A percentile compares a stretch with the other conserved stretches of the same genome.
phyloP scores from a whole-genome alignment of 768 basidiomycete genomes.

The Leccinum subtestaceum region DNA sequence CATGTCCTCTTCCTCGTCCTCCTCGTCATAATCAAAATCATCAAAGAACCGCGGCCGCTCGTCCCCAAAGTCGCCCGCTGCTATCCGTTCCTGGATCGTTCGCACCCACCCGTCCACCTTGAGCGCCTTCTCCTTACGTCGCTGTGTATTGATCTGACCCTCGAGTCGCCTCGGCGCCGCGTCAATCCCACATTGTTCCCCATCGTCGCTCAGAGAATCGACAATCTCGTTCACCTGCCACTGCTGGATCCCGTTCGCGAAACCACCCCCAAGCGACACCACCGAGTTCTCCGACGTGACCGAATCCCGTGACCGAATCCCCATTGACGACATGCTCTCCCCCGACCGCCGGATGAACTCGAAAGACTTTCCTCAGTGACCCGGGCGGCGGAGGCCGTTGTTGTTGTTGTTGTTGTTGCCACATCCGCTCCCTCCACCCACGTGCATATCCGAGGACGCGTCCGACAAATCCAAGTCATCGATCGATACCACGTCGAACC shows the following conservation, averaged over 20 bases:
- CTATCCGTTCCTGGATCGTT: no score
- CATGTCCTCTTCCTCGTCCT: constrained; percentile 20
- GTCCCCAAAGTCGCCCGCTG: no score
- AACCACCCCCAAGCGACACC: constrained; percentile 33
- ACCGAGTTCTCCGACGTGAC: constrained; percentile 44
- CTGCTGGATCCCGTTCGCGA: constrained; percentile 51
- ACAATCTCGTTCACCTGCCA: constrained; percentile 84
- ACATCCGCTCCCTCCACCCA: constrained; percentile 11
- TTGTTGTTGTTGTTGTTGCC: no score
- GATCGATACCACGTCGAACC: constrained; percentile 71
- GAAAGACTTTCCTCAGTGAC: constrained; percentile 56
- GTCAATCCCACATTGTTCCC: constrained; percentile 78
- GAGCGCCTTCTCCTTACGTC: constrained; percentile 47
- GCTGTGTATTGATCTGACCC: constrained; percentile 77
- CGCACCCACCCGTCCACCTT: no score
- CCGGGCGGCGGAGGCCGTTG: constrained; percentile 44
- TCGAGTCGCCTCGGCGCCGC: constrained; percentile 78
- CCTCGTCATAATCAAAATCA: no score
- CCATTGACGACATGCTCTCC: constrained; percentile 76
- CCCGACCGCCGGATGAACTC: constrained; percentile 75
- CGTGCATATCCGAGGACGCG: constrained; percentile 56
- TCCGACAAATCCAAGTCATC: constrained; percentile 83
- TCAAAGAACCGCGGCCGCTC: no score
- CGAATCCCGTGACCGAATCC: constrained; percentile 62
- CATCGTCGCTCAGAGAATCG: constrained; percentile 71